phyloP scores from a whole-genome alignment of 371 early-diverging fungal species.

The Rhizopus stolonifer region DNA sequence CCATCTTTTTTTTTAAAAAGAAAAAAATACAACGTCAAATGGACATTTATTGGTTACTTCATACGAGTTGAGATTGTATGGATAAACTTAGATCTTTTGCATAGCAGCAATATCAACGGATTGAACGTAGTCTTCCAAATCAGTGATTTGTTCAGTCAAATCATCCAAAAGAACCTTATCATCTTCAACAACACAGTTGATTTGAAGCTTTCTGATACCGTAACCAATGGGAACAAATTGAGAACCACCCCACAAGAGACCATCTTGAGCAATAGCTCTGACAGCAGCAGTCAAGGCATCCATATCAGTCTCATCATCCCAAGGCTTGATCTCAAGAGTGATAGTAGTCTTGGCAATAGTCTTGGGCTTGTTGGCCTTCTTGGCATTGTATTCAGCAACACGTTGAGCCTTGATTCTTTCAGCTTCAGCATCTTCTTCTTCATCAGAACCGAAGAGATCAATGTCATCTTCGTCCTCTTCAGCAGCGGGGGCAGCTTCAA shows the following conservation, averaged over 20 bases:
- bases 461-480: constrained; percentile 91
- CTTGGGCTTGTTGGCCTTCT: constrained; percentile 93
- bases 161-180: constrained; percentile 79
- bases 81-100: constrained; percentile 83
- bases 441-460: constrained; percentile 95
- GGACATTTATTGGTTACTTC: background rate
- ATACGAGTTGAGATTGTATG: background rate
- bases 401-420: constrained; percentile 87
- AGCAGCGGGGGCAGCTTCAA: constrained; percentile 55
- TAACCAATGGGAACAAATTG: constrained; percentile 84
- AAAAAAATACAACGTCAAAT: no score
- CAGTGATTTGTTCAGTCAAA: constrained; percentile 76
- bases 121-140: constrained; percentile 87
- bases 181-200: constrained; percentile 92
- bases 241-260: constrained; percentile 88
- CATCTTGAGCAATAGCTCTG: constrained; percentile 79
- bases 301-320: constrained; percentile 96
- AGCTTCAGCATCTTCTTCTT: constrained; percentile 88
- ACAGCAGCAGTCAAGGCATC: constrained; percentile 74
- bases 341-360: constrained; percentile 91
- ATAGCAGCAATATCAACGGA: constrained; percentile 91
- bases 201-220: constrained; percentile 92
- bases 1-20: no score
- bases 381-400: constrained; percentile 89
- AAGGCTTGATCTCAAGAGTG: constrained; percentile 94